These are phyloP conservation scores for Pulveroboletus sp. DNA, from an alignment of 768 basidiomycete species.

Conservation along the genomic window DNA sequence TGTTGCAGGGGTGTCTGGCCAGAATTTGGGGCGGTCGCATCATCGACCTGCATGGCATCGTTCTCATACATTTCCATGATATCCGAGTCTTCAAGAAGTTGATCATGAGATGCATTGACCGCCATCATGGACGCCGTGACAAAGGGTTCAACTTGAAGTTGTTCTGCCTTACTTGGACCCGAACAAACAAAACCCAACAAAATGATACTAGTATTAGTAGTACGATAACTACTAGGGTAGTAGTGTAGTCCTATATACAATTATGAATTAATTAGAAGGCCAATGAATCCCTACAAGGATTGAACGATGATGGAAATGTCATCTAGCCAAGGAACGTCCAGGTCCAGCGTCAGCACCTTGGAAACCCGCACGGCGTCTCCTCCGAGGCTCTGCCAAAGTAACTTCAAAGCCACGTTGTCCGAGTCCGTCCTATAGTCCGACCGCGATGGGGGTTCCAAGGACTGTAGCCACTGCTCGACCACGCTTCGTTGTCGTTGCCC, in stretches of 20 bases:
- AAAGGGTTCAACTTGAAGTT: too few species aligned
- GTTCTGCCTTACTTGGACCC: too few species aligned
- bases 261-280: too few species aligned
- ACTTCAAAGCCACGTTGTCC: slow-evolving; percentile 53
- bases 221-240: neutral
- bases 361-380: slow-evolving; percentile 55
- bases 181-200: neutral
- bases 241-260: neutral
- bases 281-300: slow-evolving; percentile 35
- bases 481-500: slow-evolving; percentile 45
- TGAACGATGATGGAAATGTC: slow-evolving; percentile 68
- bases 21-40: slow-evolving; percentile 17
- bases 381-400: slow-evolving; percentile 57
- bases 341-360: slow-evolving; percentile 58
- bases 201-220: neutral
- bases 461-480: slow-evolving; percentile 51
- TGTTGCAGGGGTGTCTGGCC: slow-evolving; percentile 38
- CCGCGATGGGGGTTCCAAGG: slow-evolving; percentile 38
- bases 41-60: slow-evolving; percentile 7
- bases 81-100: slow-evolving; percentile 2
- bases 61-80: slow-evolving; percentile 34
- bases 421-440: slow-evolving; percentile 1
- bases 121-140: slow-evolving; percentile 5
- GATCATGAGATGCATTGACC: neutral
- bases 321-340: slow-evolving; percentile 66